These are phyloP conservation scores for Sarocladium strictum DNA, from an alignment of 2,329 filamentous ascomycete genomes.

Conservation along the genomic window DNA sequence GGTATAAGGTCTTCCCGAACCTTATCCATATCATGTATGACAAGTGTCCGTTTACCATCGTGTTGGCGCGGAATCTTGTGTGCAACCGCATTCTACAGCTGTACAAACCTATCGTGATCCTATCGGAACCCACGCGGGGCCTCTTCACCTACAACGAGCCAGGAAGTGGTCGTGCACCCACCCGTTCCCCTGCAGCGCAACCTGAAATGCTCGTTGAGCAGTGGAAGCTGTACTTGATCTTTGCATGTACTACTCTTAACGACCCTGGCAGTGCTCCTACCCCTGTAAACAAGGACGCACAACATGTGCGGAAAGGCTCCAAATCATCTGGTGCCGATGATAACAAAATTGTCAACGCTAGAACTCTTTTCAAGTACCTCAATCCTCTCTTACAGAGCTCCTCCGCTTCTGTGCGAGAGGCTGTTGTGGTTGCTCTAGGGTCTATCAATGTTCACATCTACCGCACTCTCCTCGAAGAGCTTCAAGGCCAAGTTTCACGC, in stretches of 20 bases:
- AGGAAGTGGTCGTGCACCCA: slow-evolving; percentile 43
- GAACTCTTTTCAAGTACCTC: slow-evolving; percentile 83
- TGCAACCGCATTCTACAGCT: slow-evolving; percentile 90
- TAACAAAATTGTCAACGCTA: slow-evolving; percentile 74
- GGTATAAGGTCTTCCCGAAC: slow-evolving; percentile 98
- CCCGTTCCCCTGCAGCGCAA: slow-evolving; percentile 60
- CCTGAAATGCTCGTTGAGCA: slow-evolving; percentile 90
- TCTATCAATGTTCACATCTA: slow-evolving; percentile 96
- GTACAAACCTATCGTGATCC: slow-evolving; percentile 73
- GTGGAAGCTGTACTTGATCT: slow-evolving; percentile 96
- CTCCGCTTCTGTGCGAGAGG: slow-evolving; percentile 76
- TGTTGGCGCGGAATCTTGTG: slow-evolving; percentile 83
- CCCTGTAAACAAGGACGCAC: slow-evolving; percentile 43
- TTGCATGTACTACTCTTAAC: slow-evolving; percentile 91
- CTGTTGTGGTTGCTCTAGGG: slow-evolving; percentile 85
- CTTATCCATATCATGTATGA: slow-evolving; percentile 86
- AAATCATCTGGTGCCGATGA: slow-evolving; percentile 55
- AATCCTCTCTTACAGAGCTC: slow-evolving; percentile 80
- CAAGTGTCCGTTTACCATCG: slow-evolving; percentile 85
- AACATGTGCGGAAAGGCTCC: slow-evolving; percentile 79
- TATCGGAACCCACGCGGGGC: slow-evolving; percentile 69
- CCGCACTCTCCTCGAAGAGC: slow-evolving; percentile 78
- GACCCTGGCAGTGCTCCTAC: slow-evolving; percentile 60
- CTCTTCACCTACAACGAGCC: slow-evolving; percentile 58
- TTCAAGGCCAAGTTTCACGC: slow-evolving; percentile 78